Evolutionary conservation across 805 yeast genomes (phyloP).

Genomic region (Lachancea waltii): DNA sequence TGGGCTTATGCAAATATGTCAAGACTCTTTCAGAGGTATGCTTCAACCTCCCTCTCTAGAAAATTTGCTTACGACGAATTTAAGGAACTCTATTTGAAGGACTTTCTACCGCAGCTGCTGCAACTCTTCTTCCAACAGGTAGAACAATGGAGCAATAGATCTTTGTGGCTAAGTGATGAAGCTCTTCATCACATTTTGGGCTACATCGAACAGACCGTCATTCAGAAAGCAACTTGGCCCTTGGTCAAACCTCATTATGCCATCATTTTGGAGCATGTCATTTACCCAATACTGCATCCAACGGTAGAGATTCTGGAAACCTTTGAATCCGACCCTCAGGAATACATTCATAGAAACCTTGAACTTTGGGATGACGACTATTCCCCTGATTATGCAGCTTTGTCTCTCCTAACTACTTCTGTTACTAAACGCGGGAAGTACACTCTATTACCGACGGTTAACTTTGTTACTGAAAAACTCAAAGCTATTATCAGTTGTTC

Average conservation of each 20-base stretch:
- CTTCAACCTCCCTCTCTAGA: constrained; percentile 40
- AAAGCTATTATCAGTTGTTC: constrained; percentile 13
- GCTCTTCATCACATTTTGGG: constrained; percentile 58
- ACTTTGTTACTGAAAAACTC: constrained; percentile 51
- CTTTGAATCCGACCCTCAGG: constrained; percentile 83
- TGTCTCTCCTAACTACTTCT: constrained; percentile 63
- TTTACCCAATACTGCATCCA: constrained; percentile 72
- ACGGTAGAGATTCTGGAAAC: constrained; percentile 59
- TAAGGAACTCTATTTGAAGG: constrained; percentile 43
- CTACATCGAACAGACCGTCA: constrained; percentile 57
- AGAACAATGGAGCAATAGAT: constrained; percentile 62
- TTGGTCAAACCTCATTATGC: constrained; percentile 59
- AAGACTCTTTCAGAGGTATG: constrained; percentile 67
- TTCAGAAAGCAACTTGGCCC: constrained; percentile 57
- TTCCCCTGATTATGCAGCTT: constrained; percentile 76
- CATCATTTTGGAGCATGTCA: constrained; percentile 58
- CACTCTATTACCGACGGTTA: constrained; percentile 53
- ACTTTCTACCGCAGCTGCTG: constrained; percentile 69
- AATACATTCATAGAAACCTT: constrained; percentile 69
- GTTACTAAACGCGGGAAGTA: constrained; percentile 58
- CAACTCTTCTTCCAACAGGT: constrained; percentile 57
- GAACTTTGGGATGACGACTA: constrained; percentile 56
- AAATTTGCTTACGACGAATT: constrained; percentile 58
- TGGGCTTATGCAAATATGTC: constrained; percentile 82
- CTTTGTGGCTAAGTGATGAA: constrained; percentile 63